A percentile compares a stretch with the other conserved stretches of the same genome.
phyloP scores from a whole-genome alignment of 129 eudicot species.

The Chrysanthemum lavandulifolium region DNA sequence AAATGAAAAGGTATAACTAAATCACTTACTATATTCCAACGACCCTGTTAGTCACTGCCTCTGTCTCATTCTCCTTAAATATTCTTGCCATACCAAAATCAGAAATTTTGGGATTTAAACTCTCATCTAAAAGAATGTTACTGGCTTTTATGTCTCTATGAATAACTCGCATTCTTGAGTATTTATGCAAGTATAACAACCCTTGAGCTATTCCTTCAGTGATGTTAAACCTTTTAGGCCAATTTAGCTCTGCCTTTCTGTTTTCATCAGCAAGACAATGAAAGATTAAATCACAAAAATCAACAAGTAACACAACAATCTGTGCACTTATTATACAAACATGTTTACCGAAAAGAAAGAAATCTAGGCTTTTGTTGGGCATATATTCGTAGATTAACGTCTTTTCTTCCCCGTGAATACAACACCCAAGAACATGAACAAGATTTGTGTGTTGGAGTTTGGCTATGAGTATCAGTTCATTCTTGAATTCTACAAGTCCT shows the following conservation, averaged over 20 bases:
- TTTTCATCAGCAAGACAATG: too few species aligned
- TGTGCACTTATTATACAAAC: not conserved
- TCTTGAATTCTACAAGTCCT: slow-evolving; percentile 41
- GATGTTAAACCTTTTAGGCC: too few species aligned
- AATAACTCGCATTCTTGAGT: slow-evolving; percentile 50
- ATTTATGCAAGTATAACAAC: slow-evolving; percentile 41
- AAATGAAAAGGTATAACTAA: too few species aligned
- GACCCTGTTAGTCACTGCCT: too few species aligned
- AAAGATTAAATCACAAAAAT: not conserved
- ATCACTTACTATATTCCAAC: too few species aligned
- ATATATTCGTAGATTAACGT: slow-evolving; percentile 28
- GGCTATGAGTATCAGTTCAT: slow-evolving; percentile 9
- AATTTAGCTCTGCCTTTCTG: too few species aligned
- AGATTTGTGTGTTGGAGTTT: slow-evolving; percentile 11
- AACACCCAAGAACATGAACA: slow-evolving; percentile 33
- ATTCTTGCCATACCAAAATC: slow-evolving; percentile 62
- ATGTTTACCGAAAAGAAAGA: slow-evolving; percentile 25
- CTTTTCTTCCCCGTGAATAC: slow-evolving; percentile 34
- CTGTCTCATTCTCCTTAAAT: not conserved
- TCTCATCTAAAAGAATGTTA: slow-evolving; percentile 40
- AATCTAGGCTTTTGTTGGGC: slow-evolving; percentile 37
- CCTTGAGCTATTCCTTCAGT: too few species aligned
- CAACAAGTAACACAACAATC: too few species aligned
- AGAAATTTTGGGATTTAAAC: slow-evolving; percentile 49
- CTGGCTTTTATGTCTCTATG: slow-evolving; percentile 56